A percentile compares a stretch with the other conserved stretches of the same genome.
Evolutionary conservation across 2,329 filamentous ascomycete genomes (phyloP).

Genomic region (Metarhizium anisopliae): DNA sequence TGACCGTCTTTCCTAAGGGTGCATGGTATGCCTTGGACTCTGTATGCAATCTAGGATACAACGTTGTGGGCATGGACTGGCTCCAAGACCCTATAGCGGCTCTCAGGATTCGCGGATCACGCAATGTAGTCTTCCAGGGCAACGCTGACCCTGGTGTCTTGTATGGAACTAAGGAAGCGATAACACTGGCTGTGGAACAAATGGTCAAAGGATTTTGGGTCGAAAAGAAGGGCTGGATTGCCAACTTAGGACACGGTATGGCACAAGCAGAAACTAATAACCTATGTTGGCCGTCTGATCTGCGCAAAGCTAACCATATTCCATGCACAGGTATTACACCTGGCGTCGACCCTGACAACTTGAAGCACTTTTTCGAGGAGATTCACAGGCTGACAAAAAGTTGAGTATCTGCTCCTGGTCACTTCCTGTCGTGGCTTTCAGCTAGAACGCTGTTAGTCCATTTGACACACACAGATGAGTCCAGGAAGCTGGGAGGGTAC

Average conservation of each 20-base stretch:
- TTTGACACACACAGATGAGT: not conserved
- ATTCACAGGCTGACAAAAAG: slow-evolving; percentile 62
- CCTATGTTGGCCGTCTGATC: slow-evolving; percentile 6
- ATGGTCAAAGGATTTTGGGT: slow-evolving; percentile 81
- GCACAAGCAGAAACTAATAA: not conserved
- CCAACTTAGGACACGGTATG: slow-evolving; percentile 84
- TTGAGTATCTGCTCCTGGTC: slow-evolving; percentile 8
- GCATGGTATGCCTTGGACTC: slow-evolving; percentile 91
- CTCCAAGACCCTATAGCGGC: slow-evolving; percentile 81
- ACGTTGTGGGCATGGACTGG: slow-evolving; percentile 94
- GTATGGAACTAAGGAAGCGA: slow-evolving; percentile 74
- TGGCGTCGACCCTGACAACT: slow-evolving; percentile 83
- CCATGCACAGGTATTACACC: slow-evolving; percentile 69
- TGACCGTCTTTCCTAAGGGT: slow-evolving; percentile 97
- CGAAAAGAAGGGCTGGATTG: slow-evolving; percentile 88
- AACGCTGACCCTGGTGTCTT: slow-evolving; percentile 92
- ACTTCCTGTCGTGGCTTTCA: not conserved
- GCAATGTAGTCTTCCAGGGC: slow-evolving; percentile 75
- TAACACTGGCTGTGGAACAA: slow-evolving; percentile 70
- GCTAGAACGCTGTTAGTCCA: not conserved
- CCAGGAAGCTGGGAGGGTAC: not conserved
- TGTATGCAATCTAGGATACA: slow-evolving; percentile 79
- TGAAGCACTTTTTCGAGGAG: slow-evolving; percentile 91
- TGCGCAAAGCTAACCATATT: not conserved
- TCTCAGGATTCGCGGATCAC: slow-evolving; percentile 65